Conservation (phyloP, 2,329 filamentous ascomycete genomes). For the Fusarium begoniae region DNA sequence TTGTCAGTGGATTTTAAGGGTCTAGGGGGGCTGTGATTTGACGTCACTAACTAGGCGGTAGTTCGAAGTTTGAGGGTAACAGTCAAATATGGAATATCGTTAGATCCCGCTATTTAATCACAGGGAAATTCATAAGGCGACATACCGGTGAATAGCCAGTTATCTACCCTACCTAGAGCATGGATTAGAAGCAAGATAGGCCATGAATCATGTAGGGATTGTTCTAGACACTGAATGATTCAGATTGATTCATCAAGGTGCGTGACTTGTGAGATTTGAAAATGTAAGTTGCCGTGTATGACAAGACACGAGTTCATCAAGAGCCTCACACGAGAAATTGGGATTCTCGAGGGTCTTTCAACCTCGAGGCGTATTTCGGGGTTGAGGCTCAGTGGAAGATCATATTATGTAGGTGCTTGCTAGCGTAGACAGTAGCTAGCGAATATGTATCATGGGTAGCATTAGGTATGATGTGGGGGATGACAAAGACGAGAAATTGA, state of each 20-base stretch:
- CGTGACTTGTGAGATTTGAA: not conserved
- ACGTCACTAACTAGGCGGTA: slow-evolving; percentile 21
- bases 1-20: slow-evolving; percentile 24
- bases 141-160: too few species aligned
- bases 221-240: not conserved
- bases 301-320: not conserved
- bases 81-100: not conserved
- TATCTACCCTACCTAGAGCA: too few species aligned
- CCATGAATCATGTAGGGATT: not conserved
- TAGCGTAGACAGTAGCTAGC: not conserved
- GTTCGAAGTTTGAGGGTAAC: not conserved
- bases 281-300: slow-evolving; percentile 2
- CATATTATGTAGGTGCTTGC: not conserved
- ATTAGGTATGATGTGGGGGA: slow-evolving; percentile 1
- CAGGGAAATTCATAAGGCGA: not conserved
- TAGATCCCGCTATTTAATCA: not conserved
- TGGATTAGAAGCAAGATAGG: not conserved
- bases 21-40: slow-evolving; percentile 2
- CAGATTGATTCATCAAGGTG: not conserved
- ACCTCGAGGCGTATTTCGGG: not conserved
- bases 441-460: not conserved
- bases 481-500: slow-evolving; percentile 35
- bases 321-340: not conserved
- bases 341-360: not conserved
- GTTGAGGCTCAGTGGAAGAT: not conserved